Evolutionary conservation across 2,329 filamentous ascomycete species (phyloP).

Genomic region (Pseudogymnoascus sp.): DNA sequence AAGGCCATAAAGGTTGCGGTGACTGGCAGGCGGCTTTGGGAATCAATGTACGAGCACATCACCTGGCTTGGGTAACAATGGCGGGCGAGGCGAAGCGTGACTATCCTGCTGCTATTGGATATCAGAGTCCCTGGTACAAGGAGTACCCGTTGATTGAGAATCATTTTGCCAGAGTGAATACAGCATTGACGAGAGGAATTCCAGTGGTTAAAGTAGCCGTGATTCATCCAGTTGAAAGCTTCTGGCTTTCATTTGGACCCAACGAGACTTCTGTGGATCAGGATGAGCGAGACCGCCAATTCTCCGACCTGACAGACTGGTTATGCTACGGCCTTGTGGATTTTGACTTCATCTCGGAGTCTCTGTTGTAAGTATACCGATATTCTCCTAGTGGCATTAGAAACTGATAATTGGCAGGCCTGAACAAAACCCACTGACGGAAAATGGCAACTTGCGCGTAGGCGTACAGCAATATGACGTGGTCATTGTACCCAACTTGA

Average conservation of each 20-base stretch:
- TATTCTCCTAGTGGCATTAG: not conserved
- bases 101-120: slow-evolving; percentile 26
- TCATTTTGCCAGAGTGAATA: slow-evolving; percentile 26
- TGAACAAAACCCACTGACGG: not conserved
- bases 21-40: slow-evolving; percentile 30
- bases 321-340: slow-evolving; percentile 26
- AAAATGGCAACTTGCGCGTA: slow-evolving; percentile 15
- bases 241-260: slow-evolving; percentile 28
- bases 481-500: slow-evolving; percentile 25
- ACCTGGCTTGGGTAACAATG: slow-evolving; percentile 28
- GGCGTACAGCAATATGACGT: slow-evolving; percentile 27
- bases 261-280: slow-evolving; percentile 22
- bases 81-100: slow-evolving; percentile 28
- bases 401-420: not conserved
- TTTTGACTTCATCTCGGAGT: slow-evolving; percentile 29
- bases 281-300: slow-evolving; percentile 20
- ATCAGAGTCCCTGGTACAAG: slow-evolving; percentile 29
- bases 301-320: slow-evolving; percentile 24
- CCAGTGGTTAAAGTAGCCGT: slow-evolving; percentile 25
- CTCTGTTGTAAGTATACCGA: slow-evolving; percentile 21
- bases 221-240: slow-evolving; percentile 29
- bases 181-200: slow-evolving; percentile 26
- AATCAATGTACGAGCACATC: slow-evolving; percentile 27
- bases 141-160: slow-evolving; percentile 27
- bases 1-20: slow-evolving; percentile 28